A percentile compares a stretch with the other conserved stretches of the same genome.
Evolutionary conservation across 306 rosid species (phyloP).

Genomic region (Pyrus communis): DNA sequence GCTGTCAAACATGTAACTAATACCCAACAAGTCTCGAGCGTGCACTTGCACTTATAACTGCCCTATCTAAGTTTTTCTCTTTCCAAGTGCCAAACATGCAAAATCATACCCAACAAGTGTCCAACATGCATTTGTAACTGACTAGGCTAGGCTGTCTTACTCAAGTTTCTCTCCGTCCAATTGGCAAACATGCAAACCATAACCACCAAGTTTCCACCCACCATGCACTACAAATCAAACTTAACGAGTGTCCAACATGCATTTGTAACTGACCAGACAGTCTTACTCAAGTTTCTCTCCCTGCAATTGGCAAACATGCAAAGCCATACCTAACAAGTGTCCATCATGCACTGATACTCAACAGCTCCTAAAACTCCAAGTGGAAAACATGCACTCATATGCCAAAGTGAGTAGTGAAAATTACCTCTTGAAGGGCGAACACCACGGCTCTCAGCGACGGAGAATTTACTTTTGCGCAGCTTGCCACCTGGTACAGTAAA

Average conservation of each 20-base stretch:
- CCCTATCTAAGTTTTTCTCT: too few species aligned
- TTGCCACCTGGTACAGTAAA: constrained; percentile 56
- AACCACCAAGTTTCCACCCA: neutral
- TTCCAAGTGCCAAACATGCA: too few species aligned
- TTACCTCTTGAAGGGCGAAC: constrained; percentile 61
- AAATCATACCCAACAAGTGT: neutral
- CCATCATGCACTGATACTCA: neutral
- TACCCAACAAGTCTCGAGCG: too few species aligned
- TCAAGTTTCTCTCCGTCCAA: neutral
- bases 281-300: neutral
- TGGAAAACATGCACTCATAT: neutral
- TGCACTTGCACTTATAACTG: too few species aligned
- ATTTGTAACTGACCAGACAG: neutral
- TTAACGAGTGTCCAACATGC: neutral
- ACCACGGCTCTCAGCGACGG: constrained; percentile 64
- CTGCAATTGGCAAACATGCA: neutral
- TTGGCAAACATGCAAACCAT: neutral
- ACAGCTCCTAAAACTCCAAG: neutral
- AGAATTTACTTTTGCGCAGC: constrained; percentile 79
- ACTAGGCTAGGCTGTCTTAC: neutral
- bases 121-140: neutral
- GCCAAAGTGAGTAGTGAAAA: neutral
- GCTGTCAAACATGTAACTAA: too few species aligned
- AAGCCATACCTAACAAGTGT: neutral
- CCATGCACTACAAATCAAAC: neutral